phyloP scores from a whole-genome alignment of 176 grass and related monocot species.

The Themeda triandra region DNA sequence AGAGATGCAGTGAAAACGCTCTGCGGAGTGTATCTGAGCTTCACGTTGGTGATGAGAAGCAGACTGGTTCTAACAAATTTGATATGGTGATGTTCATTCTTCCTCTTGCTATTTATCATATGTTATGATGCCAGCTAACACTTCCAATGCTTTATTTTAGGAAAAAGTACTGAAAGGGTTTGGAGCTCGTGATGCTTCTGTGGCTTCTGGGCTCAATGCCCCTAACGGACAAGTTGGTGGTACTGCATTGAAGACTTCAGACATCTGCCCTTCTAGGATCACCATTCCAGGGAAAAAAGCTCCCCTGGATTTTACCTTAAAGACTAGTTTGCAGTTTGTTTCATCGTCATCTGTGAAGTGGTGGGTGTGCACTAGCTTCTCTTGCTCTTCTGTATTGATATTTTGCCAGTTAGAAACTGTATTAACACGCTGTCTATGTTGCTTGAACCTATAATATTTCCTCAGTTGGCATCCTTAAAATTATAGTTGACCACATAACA shows the following conservation, averaged over 20 bases:
- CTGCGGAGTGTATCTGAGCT: constrained; percentile 84
- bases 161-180: constrained; percentile 93
- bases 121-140: background rate
- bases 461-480: background rate
- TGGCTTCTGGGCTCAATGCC: constrained; percentile 20
- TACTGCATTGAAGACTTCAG: constrained; percentile 26
- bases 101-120: background rate
- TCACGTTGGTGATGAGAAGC: constrained; percentile 66
- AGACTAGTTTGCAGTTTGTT: constrained; percentile 69
- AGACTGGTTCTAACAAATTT: constrained; percentile 52
- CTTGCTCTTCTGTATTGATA: background rate
- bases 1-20: constrained; percentile 67
- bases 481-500: background rate
- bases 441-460: background rate
- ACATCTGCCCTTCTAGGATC: constrained; percentile 53
- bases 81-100: constrained; percentile 64
- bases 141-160: constrained; percentile 38
- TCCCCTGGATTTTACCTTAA: constrained; percentile 91
- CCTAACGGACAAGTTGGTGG: constrained; percentile 37
- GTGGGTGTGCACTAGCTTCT: constrained; percentile 43
- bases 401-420: background rate
- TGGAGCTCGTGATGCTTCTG: constrained; percentile 44
- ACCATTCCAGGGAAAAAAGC: constrained; percentile 60
- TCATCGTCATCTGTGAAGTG: constrained; percentile 90
- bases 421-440: background rate